Conservation (phyloP, 129 eudicot species). For the Calendula officinalis region DNA sequence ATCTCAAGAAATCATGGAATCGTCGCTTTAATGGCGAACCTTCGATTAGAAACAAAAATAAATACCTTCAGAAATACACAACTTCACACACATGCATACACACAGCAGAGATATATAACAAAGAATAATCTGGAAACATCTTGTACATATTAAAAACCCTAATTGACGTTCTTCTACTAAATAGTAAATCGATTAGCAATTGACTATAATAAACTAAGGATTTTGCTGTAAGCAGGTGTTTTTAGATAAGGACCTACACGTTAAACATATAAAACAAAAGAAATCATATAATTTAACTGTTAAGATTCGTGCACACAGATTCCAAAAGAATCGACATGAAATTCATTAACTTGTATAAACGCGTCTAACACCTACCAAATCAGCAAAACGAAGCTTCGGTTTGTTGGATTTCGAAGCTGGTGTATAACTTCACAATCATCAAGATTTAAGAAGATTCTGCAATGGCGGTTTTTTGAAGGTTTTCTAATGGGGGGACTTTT, state of each 20-base stretch:
- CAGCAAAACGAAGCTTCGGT: slow-evolving; percentile 23
- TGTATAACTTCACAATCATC: neutral
- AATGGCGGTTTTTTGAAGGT: slow-evolving; percentile 33
- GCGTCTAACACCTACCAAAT: slow-evolving; percentile 32
- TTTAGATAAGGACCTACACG: neutral
- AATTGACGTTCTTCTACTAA: slow-evolving; percentile 16
- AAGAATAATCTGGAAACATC: neutral
- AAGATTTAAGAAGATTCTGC: slow-evolving; percentile 7
- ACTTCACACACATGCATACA: slow-evolving; percentile 16
- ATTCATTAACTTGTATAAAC: neutral
- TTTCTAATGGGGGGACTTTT: slow-evolving; percentile 8
- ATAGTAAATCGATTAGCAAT: slow-evolving; percentile 13
- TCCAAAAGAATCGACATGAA: slow-evolving; percentile 17
- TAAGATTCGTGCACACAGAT: slow-evolving; percentile 22
- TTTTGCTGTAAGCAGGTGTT: slow-evolving; percentile 14
- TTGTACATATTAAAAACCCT: slow-evolving; percentile 10
- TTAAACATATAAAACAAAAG: slow-evolving; percentile 6
- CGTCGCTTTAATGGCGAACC: slow-evolving; percentile 13
- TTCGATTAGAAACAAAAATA: slow-evolving; percentile 10
- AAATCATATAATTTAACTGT: neutral
- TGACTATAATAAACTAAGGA: slow-evolving; percentile 6
- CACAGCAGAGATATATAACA: neutral
- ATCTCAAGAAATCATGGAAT: slow-evolving; percentile 32
- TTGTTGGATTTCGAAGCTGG: slow-evolving; percentile 3
- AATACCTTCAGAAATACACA: slow-evolving; percentile 5